Percentiles rank a stretch among this genome's conserved stretches.
These are phyloP conservation scores for Rhexocercosporidium sp. DNA, from an alignment of 2,329 filamentous ascomycete genomes.

Conservation along the genomic window DNA sequence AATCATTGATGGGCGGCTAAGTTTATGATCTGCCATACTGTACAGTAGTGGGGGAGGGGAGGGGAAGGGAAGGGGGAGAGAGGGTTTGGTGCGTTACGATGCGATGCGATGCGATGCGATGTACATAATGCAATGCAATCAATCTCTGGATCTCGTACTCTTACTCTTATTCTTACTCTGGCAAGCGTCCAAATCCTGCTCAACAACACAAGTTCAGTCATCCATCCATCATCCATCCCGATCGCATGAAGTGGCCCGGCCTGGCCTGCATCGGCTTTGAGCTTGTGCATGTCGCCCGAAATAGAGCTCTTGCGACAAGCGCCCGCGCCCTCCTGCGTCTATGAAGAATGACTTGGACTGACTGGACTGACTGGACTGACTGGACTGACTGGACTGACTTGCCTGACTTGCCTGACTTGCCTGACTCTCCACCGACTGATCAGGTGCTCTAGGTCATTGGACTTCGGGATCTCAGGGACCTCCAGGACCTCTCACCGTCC, in stretches of 20 bases:
- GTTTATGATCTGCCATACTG: constrained; percentile 4
- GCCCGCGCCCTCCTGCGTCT: constrained; percentile 30
- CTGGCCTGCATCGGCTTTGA: constrained; percentile 27
- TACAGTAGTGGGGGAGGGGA: background rate
- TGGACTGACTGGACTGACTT: no score
- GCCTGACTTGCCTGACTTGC: no score
- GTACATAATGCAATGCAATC: no score
- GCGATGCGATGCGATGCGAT: no score
- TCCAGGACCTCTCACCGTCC: constrained; percentile 20
- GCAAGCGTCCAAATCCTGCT: background rate
- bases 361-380: no score
- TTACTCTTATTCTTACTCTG: no score
- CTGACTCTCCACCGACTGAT: no score
- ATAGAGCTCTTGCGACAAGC: constrained; percentile 8
- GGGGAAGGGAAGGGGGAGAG: background rate
- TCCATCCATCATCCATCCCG: background rate
- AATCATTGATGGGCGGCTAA: constrained; percentile 9
- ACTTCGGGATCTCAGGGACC: no score
- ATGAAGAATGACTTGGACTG: no score
- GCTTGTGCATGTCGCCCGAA: constrained; percentile 6
- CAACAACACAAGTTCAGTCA: constrained; percentile 1
- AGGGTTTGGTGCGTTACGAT: background rate
- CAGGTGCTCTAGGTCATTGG: constrained; percentile 29
- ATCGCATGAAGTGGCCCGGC: background rate
- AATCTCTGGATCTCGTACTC: no score